phyloP scores from a whole-genome alignment of 208 protist genomes.

The Endotrypanum monterogeii region DNA sequence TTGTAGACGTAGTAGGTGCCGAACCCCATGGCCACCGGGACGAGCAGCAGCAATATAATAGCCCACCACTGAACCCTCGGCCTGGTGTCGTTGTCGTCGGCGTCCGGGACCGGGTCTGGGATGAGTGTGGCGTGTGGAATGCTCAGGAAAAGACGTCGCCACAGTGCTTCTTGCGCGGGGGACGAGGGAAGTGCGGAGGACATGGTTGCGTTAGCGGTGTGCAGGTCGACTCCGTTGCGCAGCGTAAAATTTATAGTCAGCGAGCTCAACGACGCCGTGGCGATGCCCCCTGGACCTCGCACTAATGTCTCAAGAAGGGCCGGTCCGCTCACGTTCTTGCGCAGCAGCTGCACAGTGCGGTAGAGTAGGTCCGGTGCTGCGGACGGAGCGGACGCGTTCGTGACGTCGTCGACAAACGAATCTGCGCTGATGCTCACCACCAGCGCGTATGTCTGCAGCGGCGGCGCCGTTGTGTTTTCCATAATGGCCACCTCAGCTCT shows the following conservation, averaged over 20 bases:
- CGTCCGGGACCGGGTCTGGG: slow-evolving; percentile 34
- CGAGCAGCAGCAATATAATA: slow-evolving; percentile 47
- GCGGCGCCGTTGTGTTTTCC: not conserved
- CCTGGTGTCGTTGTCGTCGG: slow-evolving; percentile 36
- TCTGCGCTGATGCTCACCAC: slow-evolving; percentile 37
- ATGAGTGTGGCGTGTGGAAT: slow-evolving; percentile 46
- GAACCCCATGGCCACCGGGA: slow-evolving; percentile 34
- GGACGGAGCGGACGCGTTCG: slow-evolving; percentile 18
- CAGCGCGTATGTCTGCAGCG: slow-evolving; percentile 48
- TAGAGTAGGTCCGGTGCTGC: slow-evolving; percentile 53
- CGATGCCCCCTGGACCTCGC: not conserved
- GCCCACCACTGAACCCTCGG: slow-evolving; percentile 52
- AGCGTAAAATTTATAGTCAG: slow-evolving; percentile 61
- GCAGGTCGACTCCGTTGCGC: slow-evolving; percentile 53
- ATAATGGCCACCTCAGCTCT: not conserved
- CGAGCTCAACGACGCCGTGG: slow-evolving; percentile 20
- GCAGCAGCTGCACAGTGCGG: slow-evolving; percentile 36
- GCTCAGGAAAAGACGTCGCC: slow-evolving; percentile 42
- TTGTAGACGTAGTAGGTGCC: slow-evolving; percentile 55
- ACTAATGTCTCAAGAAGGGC: slow-evolving; percentile 28
- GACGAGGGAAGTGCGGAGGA: slow-evolving; percentile 16
- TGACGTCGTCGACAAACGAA: slow-evolving; percentile 25
- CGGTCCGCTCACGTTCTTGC: slow-evolving; percentile 29
- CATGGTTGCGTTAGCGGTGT: slow-evolving; percentile 22
- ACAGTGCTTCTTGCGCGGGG: slow-evolving; percentile 37